phyloP scores from a whole-genome alignment of 2,329 filamentous ascomycete species.

The Dactylonectria macrodidyma region DNA sequence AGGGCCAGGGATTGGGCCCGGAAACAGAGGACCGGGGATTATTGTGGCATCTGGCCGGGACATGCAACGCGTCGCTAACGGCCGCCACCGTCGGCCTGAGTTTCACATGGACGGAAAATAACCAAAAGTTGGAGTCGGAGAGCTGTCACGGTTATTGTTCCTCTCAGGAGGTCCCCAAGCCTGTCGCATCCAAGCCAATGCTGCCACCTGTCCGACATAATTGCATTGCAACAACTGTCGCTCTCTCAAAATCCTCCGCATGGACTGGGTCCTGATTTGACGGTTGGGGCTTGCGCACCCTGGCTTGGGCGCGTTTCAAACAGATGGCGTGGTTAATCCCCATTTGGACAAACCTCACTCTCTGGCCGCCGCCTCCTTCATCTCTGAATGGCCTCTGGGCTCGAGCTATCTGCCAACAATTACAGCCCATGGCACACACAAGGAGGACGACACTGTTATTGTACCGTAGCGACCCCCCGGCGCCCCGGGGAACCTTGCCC shows the following conservation, averaged over 20 bases:
- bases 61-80: conserved; percentile 26
- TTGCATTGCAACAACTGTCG: not conserved
- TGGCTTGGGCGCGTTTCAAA: conserved; percentile 28
- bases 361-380: not conserved
- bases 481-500: conserved; percentile 22
- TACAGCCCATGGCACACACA: not conserved
- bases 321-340: conserved; percentile 11
- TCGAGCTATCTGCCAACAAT: not conserved
- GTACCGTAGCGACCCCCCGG: not conserved
- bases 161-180: not conserved
- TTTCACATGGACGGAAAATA: conserved; percentile 20
- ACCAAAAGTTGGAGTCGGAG: not conserved
- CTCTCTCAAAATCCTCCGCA: no score
- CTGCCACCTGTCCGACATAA: conserved; percentile 10
- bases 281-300: conserved; percentile 13
- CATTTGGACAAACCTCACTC: conserved; percentile 13
- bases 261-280: not conserved
- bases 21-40: not conserved
- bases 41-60: conserved; percentile 10
- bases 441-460: no score
- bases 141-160: not conserved
- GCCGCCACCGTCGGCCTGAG: conserved; percentile 25
- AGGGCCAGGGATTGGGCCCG: conserved; percentile 1
- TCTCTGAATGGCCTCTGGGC: not conserved
- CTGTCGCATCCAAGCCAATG: not conserved